A percentile compares a stretch with the other conserved stretches of the same genome.
phyloP scores from a whole-genome alignment of 129 eudicot species.

The Heracleum sosnowskyi region DNA sequence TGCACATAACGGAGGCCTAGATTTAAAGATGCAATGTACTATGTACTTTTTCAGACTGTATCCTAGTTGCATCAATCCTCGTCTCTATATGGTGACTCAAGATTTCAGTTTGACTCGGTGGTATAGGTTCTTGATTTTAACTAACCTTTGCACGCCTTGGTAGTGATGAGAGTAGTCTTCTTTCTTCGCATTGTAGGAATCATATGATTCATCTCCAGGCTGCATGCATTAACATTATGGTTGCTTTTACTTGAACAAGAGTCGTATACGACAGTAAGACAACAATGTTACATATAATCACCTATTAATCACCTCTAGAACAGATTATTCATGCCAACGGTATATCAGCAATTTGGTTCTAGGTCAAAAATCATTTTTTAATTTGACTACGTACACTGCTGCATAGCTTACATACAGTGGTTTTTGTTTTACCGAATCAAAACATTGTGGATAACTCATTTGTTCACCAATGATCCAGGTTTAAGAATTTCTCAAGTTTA shows the following conservation, averaged over 20 bases:
- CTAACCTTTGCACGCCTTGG: slow-evolving; percentile 93
- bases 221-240: slow-evolving; percentile 18
- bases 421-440: neutral
- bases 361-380: neutral
- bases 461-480: neutral
- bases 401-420: neutral
- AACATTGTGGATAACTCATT: neutral
- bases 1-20: neutral
- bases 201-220: slow-evolving; percentile 98
- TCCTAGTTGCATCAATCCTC: neutral
- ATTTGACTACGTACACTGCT: neutral
- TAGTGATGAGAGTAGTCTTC: slow-evolving; percentile 71
- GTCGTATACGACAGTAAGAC: neutral
- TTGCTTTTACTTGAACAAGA: neutral
- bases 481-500: neutral
- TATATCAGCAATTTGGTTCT: neutral
- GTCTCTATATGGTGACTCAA: neutral
- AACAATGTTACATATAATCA: neutral
- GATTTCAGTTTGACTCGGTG: neutral
- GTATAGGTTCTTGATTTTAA: neutral
- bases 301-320: neutral
- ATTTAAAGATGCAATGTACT: neutral
- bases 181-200: slow-evolving; percentile 64
- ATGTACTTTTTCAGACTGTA: neutral
- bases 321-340: neutral